These are phyloP conservation scores for Rhodamnia rubescens DNA, from an alignment of 345 rosid genomes.

Conservation along the genomic window DNA sequence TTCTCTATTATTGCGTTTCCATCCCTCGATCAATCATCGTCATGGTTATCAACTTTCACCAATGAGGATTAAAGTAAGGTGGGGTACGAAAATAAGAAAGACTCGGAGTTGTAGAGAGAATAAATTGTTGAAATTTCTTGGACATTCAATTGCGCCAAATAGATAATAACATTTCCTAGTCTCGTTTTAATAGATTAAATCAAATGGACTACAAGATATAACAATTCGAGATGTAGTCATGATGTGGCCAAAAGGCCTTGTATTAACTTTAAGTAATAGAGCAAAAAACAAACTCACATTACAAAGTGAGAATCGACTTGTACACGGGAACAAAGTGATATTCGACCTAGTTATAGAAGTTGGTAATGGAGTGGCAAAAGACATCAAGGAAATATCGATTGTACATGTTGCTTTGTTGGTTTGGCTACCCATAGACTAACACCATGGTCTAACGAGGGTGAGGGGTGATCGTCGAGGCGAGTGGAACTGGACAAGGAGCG, in stretches of 20 bases:
- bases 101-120: background rate
- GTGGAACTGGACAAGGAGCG: rapidly evolving
- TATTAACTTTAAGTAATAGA: background rate
- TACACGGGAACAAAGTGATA: background rate
- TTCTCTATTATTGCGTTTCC: background rate
- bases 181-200: background rate
- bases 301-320: background rate
- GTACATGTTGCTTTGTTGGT: background rate
- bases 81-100: background rate
- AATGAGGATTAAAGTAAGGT: no score
- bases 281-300: background rate
- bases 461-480: background rate
- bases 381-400: background rate
- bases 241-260: background rate
- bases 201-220: background rate
- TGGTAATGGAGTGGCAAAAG: background rate
- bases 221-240: background rate
- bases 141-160: background rate
- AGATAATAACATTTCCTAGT: background rate
- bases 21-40: background rate
- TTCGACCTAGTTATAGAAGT: background rate
- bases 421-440: background rate
- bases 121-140: background rate
- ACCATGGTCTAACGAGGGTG: background rate
- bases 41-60: background rate